Evolutionary conservation across 441 rosid species (phyloP), one percentile per base, ranked within the genome.

Genomic region (Capsella rubella): DNA sequence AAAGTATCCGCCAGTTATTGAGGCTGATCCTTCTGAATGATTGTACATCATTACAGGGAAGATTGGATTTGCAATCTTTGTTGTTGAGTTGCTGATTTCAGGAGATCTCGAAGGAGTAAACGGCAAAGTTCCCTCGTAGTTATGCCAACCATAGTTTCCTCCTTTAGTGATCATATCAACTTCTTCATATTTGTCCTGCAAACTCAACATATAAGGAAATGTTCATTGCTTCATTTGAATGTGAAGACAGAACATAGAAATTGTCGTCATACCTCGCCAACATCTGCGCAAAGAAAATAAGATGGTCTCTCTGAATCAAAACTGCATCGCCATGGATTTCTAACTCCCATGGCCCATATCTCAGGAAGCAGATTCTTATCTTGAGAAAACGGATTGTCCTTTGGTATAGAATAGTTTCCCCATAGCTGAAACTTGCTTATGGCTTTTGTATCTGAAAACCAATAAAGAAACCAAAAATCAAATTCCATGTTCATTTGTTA

Each of bases 1-100:
- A 77, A 87, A 79, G 64, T 77, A 82, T 45, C 87, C 88, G 0
- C 84, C 90, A 0, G 81, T 78, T 27, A 87, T 82, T 18, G 92
- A 80, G 10, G 88, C 86, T 16, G 90, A 79, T 18, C 85, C 82
- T 43, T 52, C 78, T 12, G 72, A 79, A 67, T 83, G 90, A 54
- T 53, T 69, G 68, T 86, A 87, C 15, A 82, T 79, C 86, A 84
- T 75, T 10, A 80, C 81, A 3, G 86, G 90, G 28, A 79, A 82
- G 43, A 84, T 82, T 3, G 74, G 79, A 39, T 80, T 79, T 29
- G 76, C 35, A 39, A 90, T 85, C 15, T 80, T 83, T 47, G 91
- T 82, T 47, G 92, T 78, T 35, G 83, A 79, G 25, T 37, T 82
- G 1, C 56, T 47, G n/a, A 55, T 28, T n/a, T 67, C 64, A 18